Conservation (phyloP, 257 asterid species). For the Lantana camara region DNA sequence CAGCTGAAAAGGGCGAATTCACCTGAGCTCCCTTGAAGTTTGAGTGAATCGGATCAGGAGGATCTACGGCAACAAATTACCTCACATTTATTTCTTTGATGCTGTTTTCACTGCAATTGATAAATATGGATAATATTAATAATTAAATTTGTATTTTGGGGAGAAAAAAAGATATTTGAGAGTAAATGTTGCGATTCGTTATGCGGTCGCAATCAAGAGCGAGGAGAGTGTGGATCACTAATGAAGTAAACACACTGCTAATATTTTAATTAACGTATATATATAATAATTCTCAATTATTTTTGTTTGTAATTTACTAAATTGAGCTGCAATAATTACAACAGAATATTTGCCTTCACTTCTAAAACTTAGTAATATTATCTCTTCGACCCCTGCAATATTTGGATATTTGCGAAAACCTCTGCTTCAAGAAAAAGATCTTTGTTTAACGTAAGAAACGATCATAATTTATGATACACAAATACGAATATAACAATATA, state of each 20-base stretch:
- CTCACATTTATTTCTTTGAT: constrained; percentile 22
- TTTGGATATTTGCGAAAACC: not conserved
- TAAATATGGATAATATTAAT: constrained; percentile 32
- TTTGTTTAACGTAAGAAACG: no score
- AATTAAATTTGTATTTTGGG: not conserved
- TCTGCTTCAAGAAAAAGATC: no score
- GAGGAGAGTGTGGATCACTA: constrained; percentile 25
- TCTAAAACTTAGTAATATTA: not conserved
- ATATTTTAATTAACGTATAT: constrained; percentile 16
- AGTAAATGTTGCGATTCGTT: constrained; percentile 37
- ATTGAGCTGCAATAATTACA: not conserved
- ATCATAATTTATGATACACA: no score
- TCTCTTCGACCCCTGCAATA: no score
- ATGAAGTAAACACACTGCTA: constrained; percentile 31
- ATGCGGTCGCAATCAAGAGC: constrained; percentile 37
- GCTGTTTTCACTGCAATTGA: constrained; percentile 24
- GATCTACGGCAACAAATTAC: constrained; percentile 38
- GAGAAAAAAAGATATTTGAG: constrained; percentile 22
- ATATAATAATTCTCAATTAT: not conserved
- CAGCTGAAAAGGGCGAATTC: constrained; percentile 20
- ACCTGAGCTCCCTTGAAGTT: constrained; percentile 26
- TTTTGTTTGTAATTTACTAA: not conserved
- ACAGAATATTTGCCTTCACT: not conserved
- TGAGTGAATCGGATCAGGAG: constrained; percentile 30
- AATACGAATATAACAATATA: no score